Percentiles rank a stretch among this genome's conserved stretches.
Conservation (phyloP, 805 yeast species). For the Dipodascus geniculatus region DNA sequence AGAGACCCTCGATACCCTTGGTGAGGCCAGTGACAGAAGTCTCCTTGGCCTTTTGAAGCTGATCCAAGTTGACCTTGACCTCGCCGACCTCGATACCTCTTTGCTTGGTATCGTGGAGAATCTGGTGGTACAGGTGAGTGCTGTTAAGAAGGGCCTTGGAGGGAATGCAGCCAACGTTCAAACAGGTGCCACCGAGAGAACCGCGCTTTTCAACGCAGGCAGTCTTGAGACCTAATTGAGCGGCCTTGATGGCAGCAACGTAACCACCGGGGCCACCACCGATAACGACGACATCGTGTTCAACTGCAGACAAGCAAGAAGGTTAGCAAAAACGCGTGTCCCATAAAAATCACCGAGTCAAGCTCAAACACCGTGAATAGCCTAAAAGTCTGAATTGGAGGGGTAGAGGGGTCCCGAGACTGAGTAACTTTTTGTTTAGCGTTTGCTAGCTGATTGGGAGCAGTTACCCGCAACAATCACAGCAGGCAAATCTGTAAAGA, state of each 20-base stretch:
- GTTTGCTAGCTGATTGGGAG: neutral
- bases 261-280: slow-evolving; percentile 99
- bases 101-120: slow-evolving; percentile 66
- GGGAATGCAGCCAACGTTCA: slow-evolving; percentile 98
- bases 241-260: slow-evolving; percentile 97
- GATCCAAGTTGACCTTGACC: slow-evolving; percentile 60
- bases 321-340: neutral
- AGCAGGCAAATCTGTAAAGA: no score
- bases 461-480: neutral
- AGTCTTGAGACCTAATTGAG: slow-evolving; percentile 87
- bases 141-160: slow-evolving; percentile 92
- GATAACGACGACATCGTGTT: slow-evolving; percentile 85
- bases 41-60: slow-evolving; percentile 87
- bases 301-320: slow-evolving; percentile 27
- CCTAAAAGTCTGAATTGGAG: neutral
- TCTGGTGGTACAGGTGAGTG: slow-evolving; percentile 84
- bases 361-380: neutral
- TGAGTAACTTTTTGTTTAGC: no score
- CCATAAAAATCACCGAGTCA: neutral
- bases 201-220: slow-evolving; percentile 98
- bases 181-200: slow-evolving; percentile 92
- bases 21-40: slow-evolving; percentile 82
- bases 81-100: slow-evolving; percentile 84
- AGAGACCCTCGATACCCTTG: slow-evolving; percentile 85
- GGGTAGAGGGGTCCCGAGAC: neutral